Evolutionary conservation across 2,329 filamentous ascomycete species (phyloP).

Genomic region (Davidsoniella eucalypti): DNA sequence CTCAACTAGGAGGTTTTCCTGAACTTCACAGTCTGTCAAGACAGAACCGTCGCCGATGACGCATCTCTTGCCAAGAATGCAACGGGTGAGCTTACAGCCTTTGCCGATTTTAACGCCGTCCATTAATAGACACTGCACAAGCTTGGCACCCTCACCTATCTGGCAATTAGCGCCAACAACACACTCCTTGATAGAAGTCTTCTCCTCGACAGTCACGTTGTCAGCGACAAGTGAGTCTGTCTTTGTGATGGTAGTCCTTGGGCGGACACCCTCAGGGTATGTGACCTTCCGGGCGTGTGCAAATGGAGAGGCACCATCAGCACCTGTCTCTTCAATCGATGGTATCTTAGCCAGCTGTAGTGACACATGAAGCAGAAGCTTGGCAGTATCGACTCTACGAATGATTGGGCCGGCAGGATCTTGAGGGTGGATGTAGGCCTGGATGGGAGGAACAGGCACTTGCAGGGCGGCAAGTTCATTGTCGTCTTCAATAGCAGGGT

Average conservation of each 20-base stretch:
- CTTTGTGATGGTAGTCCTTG: slow-evolving; percentile 65
- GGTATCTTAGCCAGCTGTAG: slow-evolving; percentile 73
- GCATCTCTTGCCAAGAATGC: slow-evolving; percentile 66
- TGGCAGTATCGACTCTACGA: slow-evolving; percentile 74
- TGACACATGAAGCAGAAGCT: slow-evolving; percentile 65
- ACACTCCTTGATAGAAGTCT: slow-evolving; percentile 79
- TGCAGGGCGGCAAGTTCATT: slow-evolving; percentile 16
- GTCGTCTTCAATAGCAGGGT: slow-evolving; percentile 3
- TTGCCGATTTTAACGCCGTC: slow-evolving; percentile 76
- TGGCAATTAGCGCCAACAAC: slow-evolving; percentile 79
- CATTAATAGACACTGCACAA: slow-evolving; percentile 84
- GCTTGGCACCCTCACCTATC: slow-evolving; percentile 68
- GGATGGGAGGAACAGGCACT: slow-evolving; percentile 46
- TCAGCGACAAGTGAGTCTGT: slow-evolving; percentile 71
- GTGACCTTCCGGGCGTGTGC: slow-evolving; percentile 67
- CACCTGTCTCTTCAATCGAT: slow-evolving; percentile 47
- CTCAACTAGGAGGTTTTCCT: slow-evolving; percentile 75
- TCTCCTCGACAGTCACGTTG: slow-evolving; percentile 79
- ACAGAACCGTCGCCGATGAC: slow-evolving; percentile 67
- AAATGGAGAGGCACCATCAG: slow-evolving; percentile 48
- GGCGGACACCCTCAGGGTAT: slow-evolving; percentile 66
- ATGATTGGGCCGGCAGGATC: slow-evolving; percentile 44
- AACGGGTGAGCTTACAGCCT: slow-evolving; percentile 70
- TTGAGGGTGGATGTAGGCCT: slow-evolving; percentile 65
- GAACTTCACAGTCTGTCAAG: slow-evolving; percentile 82